Conservation (phyloP, 805 yeast genomes). For the Wickerhamiella dianesei region DNA sequence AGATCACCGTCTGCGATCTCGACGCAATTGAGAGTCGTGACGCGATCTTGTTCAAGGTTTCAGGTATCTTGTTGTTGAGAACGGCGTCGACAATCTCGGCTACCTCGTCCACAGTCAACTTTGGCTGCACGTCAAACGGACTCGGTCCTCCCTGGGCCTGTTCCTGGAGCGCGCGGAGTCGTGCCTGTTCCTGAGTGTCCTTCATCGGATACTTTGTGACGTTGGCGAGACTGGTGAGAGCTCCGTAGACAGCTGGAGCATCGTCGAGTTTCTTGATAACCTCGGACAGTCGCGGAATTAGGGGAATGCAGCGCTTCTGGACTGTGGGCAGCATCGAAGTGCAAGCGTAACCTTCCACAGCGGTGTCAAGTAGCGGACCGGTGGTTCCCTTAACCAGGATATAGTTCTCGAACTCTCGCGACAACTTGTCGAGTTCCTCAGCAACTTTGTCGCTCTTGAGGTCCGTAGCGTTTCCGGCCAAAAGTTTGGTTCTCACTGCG, state of each 20-base stretch:
- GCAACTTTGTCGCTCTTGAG: slow-evolving; percentile 14
- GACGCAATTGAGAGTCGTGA: slow-evolving; percentile 17
- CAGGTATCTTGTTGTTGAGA: slow-evolving; percentile 19
- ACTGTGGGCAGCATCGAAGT: slow-evolving; percentile 24
- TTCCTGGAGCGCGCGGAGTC: slow-evolving; percentile 16
- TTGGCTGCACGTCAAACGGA: slow-evolving; percentile 11
- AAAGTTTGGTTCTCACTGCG: slow-evolving; percentile 24
- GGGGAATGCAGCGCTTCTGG: slow-evolving; percentile 17
- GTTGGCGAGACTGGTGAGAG: slow-evolving; percentile 22
- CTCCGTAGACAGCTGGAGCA: slow-evolving; percentile 23
- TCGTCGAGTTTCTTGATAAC: slow-evolving; percentile 12
- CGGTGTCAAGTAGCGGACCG: slow-evolving; percentile 10
- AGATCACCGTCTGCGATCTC: slow-evolving; percentile 18
- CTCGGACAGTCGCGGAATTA: slow-evolving; percentile 13
- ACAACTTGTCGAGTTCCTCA: slow-evolving; percentile 19
- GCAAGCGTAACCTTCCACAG: slow-evolving; percentile 28
- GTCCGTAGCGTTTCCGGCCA: slow-evolving; percentile 19
- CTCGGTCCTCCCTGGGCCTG: slow-evolving; percentile 22
- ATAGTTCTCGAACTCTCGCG: slow-evolving; percentile 21
- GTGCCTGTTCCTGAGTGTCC: slow-evolving; percentile 22
- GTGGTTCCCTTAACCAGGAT: slow-evolving; percentile 1
- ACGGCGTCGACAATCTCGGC: slow-evolving; percentile 18
- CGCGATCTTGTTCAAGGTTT: slow-evolving; percentile 15
- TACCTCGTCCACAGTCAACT: slow-evolving; percentile 13
- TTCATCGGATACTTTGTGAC: slow-evolving; percentile 24